A percentile compares a stretch with the other conserved stretches of the same genome.
Evolutionary conservation across 257 asterid species (phyloP).

Genomic region (Primulina huaijiensis): DNA sequence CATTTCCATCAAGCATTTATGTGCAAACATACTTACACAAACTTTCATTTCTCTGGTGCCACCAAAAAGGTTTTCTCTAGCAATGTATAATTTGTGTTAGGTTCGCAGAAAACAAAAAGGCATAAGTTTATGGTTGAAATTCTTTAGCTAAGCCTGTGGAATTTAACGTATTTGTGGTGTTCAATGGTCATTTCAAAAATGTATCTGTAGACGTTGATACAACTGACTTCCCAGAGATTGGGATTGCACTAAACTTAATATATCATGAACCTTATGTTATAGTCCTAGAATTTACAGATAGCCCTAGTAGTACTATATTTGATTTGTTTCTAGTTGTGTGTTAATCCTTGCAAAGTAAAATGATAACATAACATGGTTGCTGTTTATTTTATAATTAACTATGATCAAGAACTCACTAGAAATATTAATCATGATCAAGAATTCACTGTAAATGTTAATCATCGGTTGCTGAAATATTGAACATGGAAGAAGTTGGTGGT

Average conservation of each 20-base stretch:
- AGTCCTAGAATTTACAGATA: conserved; percentile 2
- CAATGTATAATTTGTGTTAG: not conserved
- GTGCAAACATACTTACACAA: not conserved
- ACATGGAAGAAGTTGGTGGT: not conserved
- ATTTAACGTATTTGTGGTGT: not conserved
- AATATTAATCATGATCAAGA: not conserved
- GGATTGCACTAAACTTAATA: not conserved
- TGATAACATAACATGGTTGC: not conserved
- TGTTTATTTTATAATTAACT: not conserved
- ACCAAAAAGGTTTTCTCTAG: not conserved
- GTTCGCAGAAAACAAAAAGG: not conserved
- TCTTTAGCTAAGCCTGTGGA: not conserved
- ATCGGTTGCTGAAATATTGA: not conserved
- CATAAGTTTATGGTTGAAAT: not conserved
- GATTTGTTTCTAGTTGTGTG: not conserved
- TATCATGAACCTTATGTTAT: not conserved
- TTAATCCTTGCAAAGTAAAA: not conserved
- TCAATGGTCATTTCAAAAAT: not conserved
- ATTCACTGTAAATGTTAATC: not conserved
- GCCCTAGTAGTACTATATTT: not conserved
- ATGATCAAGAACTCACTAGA: not conserved
- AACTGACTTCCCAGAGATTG: not conserved
- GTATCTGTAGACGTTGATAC: not conserved
- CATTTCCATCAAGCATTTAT: conserved; percentile 1
- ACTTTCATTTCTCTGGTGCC: not conserved